These are phyloP conservation scores for Alternaria arborescens DNA, from an alignment of 2,329 filamentous ascomycete species.

Conservation along the genomic window DNA sequence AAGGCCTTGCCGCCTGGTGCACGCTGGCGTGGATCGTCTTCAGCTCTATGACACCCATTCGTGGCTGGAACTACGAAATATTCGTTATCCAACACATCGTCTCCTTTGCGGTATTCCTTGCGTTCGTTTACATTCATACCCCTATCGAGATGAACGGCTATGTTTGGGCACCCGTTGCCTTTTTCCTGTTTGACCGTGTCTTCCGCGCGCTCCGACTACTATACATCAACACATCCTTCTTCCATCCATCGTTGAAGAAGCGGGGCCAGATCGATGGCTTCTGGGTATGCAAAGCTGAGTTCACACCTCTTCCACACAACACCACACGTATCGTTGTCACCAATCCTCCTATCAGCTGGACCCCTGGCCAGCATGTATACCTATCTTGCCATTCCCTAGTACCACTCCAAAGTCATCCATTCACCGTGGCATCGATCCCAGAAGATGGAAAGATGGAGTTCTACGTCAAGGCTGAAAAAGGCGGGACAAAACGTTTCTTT, in stretches of 20 bases:
- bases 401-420: constrained; percentile 70
- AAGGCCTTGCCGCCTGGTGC: constrained; percentile 72
- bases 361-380: constrained; percentile 70
- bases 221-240: constrained; percentile 53
- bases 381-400: constrained; percentile 65
- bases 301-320: constrained; percentile 60
- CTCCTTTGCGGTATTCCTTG: constrained; percentile 69
- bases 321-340: constrained; percentile 66
- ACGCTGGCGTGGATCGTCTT: constrained; percentile 72
- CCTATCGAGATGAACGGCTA: constrained; percentile 67
- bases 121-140: constrained; percentile 70
- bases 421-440: constrained; percentile 68
- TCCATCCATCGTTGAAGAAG: constrained; percentile 49
- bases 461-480: constrained; percentile 62
- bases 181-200: constrained; percentile 70
- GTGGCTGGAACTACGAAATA: constrained; percentile 72
- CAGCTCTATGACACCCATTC: constrained; percentile 69
- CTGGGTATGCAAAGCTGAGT: constrained; percentile 51
- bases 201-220: constrained; percentile 54
- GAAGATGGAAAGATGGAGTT: constrained; percentile 66
- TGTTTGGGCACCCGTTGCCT: constrained; percentile 71
- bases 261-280: constrained; percentile 40
- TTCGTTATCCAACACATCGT: constrained; percentile 74
- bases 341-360: constrained; percentile 66
- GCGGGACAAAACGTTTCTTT: constrained; percentile 62